phyloP scores from a whole-genome alignment of 2,329 filamentous ascomycete species.

The Epichloe coenophiala region DNA sequence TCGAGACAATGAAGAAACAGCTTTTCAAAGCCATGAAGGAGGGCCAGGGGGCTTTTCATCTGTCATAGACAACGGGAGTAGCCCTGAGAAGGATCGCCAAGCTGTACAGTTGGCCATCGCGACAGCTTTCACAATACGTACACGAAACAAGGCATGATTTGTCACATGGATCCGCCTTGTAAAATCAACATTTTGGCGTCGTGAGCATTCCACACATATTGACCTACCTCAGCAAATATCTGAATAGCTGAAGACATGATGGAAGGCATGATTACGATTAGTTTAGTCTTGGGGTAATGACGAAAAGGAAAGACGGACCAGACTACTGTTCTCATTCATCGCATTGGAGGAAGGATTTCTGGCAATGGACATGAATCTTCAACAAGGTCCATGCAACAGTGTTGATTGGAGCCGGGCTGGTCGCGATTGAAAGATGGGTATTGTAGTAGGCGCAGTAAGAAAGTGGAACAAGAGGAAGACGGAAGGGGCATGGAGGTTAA shows the following conservation, averaged over 20 bases:
- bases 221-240: conserved; percentile 8
- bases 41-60: conserved; percentile 88
- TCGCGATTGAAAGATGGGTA: neutral
- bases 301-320: conserved; percentile 13
- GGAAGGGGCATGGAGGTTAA: neutral
- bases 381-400: neutral
- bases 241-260: conserved; percentile 14
- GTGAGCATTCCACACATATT: conserved; percentile 1
- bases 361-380: neutral
- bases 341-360: neutral
- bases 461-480: neutral
- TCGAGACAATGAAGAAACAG: conserved; percentile 65
- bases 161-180: neutral
- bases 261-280: conserved; percentile 5
- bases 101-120: neutral
- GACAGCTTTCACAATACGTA: neutral
- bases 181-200: neutral
- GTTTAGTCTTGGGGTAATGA: conserved; percentile 2
- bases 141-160: neutral
- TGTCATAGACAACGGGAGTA: conserved; percentile 43
- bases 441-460: neutral
- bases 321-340: conserved; percentile 2
- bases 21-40: conserved; percentile 80
- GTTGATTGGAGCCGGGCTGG: neutral
- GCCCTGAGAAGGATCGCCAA: neutral